Evolutionary conservation across 345 rosid species (phyloP).

Genomic region (Eucalyptus melliodora): DNA sequence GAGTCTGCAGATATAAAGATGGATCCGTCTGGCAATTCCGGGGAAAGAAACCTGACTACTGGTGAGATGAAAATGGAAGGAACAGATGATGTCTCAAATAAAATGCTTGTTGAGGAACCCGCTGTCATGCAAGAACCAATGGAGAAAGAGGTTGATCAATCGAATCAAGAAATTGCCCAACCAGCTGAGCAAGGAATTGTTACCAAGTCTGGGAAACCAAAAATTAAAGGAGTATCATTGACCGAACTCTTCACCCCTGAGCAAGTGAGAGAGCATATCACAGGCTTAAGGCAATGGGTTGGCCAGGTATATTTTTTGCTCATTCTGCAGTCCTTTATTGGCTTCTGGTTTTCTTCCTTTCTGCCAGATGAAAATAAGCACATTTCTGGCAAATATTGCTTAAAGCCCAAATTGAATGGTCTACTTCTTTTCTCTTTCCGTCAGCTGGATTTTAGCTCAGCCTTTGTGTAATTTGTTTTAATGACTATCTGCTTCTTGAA

Average conservation of each 20-base stretch:
- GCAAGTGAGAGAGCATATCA: conserved; percentile 89
- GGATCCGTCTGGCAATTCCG: conserved; percentile 35
- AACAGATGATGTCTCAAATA: conserved; percentile 29
- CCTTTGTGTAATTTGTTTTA: neutral
- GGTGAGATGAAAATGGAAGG: conserved; percentile 35
- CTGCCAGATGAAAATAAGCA: neutral
- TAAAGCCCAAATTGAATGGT: neutral
- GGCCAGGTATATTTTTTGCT: conserved; percentile 61
- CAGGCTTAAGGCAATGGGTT: conserved; percentile 97
- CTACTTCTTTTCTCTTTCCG: neutral
- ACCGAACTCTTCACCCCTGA: conserved; percentile 97
- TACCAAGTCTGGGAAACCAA: conserved; percentile 87
- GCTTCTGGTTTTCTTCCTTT: neutral
- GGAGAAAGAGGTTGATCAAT: conserved; percentile 38
- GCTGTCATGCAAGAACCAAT: neutral
- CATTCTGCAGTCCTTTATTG: neutral
- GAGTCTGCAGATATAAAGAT: conserved; percentile 44
- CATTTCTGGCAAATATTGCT: neutral
- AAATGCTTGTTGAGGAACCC: conserved; percentile 30
- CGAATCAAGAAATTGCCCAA: conserved; percentile 49
- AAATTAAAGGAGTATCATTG: conserved; percentile 90
- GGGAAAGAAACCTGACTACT: conserved; percentile 33
- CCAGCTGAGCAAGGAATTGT: conserved; percentile 28
- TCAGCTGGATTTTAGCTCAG: neutral
- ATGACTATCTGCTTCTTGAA: neutral